These are phyloP conservation scores for Leccinum disarticulatum DNA, from an alignment of 768 basidiomycete species.

Conservation along the genomic window DNA sequence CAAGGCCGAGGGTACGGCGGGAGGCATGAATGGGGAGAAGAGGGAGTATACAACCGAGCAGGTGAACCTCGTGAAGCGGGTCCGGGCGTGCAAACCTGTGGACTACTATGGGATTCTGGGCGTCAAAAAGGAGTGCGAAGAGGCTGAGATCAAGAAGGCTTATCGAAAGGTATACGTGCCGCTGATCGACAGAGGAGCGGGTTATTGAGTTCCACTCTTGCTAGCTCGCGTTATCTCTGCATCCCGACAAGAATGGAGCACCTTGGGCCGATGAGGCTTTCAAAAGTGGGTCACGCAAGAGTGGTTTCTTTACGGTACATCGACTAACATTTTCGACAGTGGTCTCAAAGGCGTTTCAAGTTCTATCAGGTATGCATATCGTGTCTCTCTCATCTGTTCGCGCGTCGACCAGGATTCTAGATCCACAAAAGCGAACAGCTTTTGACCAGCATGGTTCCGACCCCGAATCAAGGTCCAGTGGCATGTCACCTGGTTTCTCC, in stretches of 20 bases:
- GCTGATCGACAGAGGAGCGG: slow-evolving; percentile 1
- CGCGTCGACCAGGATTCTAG: slow-evolving; percentile 35
- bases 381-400: neutral
- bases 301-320: neutral
- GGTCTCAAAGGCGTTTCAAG: slow-evolving; percentile 97
- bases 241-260: slow-evolving; percentile 94
- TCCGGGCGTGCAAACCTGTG: slow-evolving; percentile 81
- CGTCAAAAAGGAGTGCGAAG: slow-evolving; percentile 78
- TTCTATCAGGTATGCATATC: slow-evolving; percentile 65
- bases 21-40: slow-evolving; percentile 69
- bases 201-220: slow-evolving; percentile 9
- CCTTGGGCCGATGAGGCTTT: slow-evolving; percentile 99
- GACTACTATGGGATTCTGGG: slow-evolving; percentile 93
- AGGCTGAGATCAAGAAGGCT: slow-evolving; percentile 86
- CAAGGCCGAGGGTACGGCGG: slow-evolving; percentile 48
- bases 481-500: slow-evolving; percentile 56
- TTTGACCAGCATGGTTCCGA: slow-evolving; percentile 86
- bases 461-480: slow-evolving; percentile 79
- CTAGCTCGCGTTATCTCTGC: slow-evolving; percentile 83
- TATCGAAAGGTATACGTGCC: slow-evolving; percentile 80
- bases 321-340: slow-evolving; percentile 46
- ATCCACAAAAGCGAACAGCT: slow-evolving; percentile 85
- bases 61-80: slow-evolving; percentile 76
- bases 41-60: slow-evolving; percentile 89
- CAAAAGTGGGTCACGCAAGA: slow-evolving; percentile 64